These are phyloP conservation scores for Polyrhizophydium stewartii DNA, from an alignment of 371 early-diverging fungal genomes.

Conservation along the genomic window DNA sequence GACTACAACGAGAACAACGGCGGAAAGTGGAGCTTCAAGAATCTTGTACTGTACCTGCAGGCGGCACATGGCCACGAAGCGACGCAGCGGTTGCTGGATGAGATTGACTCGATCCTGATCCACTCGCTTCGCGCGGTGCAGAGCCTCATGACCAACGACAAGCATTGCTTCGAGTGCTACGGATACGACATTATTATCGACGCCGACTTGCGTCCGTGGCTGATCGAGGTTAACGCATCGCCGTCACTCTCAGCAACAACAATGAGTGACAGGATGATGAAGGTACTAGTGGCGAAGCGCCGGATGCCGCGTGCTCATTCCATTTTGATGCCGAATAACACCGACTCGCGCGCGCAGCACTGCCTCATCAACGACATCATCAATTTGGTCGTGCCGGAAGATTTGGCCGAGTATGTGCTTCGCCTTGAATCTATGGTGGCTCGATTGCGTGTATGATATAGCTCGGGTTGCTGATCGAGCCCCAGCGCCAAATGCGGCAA, in stretches of 20 bases:
- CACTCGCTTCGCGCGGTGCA: constrained; percentile 44
- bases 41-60: constrained; percentile 34
- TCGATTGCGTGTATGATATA: no score
- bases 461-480: not conserved
- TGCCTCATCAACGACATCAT: constrained; percentile 42
- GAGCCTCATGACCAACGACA: constrained; percentile 40
- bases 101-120: constrained; percentile 44
- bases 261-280: constrained; percentile 36
- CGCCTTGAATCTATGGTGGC: no score
- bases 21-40: constrained; percentile 43
- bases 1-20: constrained; percentile 51
- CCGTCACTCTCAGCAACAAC: constrained; percentile 45
- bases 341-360: constrained; percentile 25
- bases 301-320: not conserved
- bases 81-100: constrained; percentile 27
- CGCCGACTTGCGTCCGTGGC: constrained; percentile 39
- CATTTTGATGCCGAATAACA: not conserved
- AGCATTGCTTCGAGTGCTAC: constrained; percentile 50
- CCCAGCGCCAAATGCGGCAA: not conserved
- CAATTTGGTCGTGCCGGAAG: constrained; percentile 41
- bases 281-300: constrained; percentile 14
- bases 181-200: constrained; percentile 52
- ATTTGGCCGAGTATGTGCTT: constrained; percentile 43
- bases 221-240: constrained; percentile 50
- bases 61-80: constrained; percentile 31